These are phyloP conservation scores for Nemophila menziesii DNA, from an alignment of 257 asterid genomes.

Conservation along the genomic window DNA sequence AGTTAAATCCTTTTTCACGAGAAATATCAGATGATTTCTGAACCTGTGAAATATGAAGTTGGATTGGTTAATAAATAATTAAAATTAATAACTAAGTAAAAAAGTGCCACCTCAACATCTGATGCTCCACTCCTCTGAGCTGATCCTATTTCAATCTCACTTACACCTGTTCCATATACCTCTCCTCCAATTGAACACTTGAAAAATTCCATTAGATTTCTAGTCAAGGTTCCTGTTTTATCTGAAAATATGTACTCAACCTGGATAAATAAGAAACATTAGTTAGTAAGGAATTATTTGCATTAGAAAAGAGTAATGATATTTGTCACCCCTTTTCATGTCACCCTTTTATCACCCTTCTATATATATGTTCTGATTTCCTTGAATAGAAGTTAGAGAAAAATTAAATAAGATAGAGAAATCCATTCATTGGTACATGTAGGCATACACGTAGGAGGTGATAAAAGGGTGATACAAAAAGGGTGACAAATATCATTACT, in stretches of 20 bases:
- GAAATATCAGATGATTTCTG: constrained; percentile 43
- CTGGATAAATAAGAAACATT: constrained; percentile 30
- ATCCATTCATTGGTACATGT: too few species aligned
- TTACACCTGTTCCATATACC: constrained; percentile 86
- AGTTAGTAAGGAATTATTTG: constrained; percentile 4
- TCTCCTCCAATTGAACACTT: constrained; percentile 98
- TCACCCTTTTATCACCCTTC: too few species aligned
- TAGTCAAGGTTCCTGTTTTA: constrained; percentile 95
- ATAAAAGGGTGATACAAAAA: neutral
- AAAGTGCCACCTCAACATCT: constrained; percentile 69
- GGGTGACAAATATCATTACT: neutral
- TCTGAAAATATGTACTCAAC: constrained; percentile 98
- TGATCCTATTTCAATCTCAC: constrained; percentile 87
- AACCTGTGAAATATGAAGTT: constrained; percentile 30
- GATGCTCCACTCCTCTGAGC: constrained; percentile 80
- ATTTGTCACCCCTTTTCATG: too few species aligned
- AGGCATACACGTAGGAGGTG: neutral
- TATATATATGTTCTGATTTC: too few species aligned
- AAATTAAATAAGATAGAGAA: too few species aligned
- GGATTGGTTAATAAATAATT: constrained; percentile 2
- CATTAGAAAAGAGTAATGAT: neutral
- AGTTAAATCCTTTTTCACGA: constrained; percentile 93
- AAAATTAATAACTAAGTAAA: constrained; percentile 1
- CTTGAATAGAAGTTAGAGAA: too few species aligned
- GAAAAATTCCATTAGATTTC: constrained; percentile 97